Evolutionary conservation across 805 yeast species (phyloP).

Genomic region (Candida sonorensis): DNA sequence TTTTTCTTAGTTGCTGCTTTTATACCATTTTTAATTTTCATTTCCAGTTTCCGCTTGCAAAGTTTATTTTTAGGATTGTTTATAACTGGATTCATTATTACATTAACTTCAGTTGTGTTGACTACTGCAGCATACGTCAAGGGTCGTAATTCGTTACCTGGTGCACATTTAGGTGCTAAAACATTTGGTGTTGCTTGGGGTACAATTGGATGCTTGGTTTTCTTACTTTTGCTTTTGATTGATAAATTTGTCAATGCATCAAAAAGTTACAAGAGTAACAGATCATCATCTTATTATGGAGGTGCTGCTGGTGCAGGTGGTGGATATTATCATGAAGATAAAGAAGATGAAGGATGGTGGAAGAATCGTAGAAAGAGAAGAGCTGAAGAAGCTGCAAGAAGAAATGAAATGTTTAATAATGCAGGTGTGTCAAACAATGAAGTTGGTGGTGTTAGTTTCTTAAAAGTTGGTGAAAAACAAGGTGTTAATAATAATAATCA

Average conservation of each 20-base stretch:
- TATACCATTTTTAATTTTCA: conserved; percentile 24
- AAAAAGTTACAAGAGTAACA: too few relatives aligned
- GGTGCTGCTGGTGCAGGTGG: conserved; percentile 1
- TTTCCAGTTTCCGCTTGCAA: not conserved
- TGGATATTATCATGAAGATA: not conserved
- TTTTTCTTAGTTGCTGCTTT: conserved; percentile 46
- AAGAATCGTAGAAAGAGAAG: conserved; percentile 8
- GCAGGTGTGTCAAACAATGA: conserved; percentile 1
- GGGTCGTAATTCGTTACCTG: conserved; percentile 42
- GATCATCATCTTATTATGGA: conserved; percentile 1
- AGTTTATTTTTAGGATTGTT: conserved; percentile 8
- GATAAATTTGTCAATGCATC: too few relatives aligned
- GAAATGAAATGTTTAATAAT: conserved; percentile 1
- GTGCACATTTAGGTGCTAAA: conserved; percentile 38
- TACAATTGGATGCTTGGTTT: conserved; percentile 25
- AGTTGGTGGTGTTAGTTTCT: conserved; percentile 10
- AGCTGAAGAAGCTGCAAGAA: not conserved
- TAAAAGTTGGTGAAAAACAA: conserved; percentile 6
- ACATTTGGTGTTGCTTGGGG: conserved; percentile 64
- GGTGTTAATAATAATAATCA: conserved; percentile 1
- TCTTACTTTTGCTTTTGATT: conserved; percentile 5
- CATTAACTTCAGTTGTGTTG: conserved; percentile 38
- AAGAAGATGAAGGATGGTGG: conserved; percentile 2
- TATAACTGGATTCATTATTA: conserved; percentile 36
- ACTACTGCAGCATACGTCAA: conserved; percentile 50